Percentiles rank a stretch among this genome's conserved stretches.
phyloP scores from a whole-genome alignment of 495 filamentous ascomycete species.

The Aspergillus egyptiacus region DNA sequence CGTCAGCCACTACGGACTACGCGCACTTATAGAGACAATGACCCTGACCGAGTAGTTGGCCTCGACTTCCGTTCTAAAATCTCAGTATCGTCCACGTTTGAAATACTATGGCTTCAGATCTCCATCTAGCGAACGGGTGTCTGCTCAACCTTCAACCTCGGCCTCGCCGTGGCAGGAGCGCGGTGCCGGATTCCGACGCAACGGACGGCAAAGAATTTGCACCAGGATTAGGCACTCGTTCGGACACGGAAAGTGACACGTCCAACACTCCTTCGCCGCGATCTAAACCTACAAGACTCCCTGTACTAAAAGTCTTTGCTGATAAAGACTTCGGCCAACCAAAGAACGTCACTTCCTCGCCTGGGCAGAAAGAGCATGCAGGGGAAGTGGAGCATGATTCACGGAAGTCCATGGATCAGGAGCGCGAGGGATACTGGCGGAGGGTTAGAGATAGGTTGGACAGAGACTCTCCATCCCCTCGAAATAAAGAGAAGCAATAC shows the following conservation, averaged over 20 bases:
- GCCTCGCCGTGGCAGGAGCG: constrained; percentile 10
- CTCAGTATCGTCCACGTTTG: too few species aligned
- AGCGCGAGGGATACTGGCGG: constrained; percentile 29
- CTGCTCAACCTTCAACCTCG: constrained; percentile 33
- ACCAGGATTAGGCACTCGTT: not conserved
- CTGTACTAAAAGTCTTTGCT: constrained; percentile 21
- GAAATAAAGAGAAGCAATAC: constrained; percentile 22
- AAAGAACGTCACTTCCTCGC: not conserved
- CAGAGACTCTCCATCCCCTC: constrained; percentile 24
- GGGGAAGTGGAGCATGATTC: constrained; percentile 15
- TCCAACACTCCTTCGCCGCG: constrained; percentile 12
- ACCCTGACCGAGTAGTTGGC: constrained; percentile 11
- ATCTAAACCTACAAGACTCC: constrained; percentile 31
- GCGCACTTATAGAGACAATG: constrained; percentile 22
- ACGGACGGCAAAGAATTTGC: not conserved
- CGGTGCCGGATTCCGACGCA: not conserved
- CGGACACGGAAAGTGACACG: not conserved
- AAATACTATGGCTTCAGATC: constrained; percentile 16
- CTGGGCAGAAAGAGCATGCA: constrained; percentile 2
- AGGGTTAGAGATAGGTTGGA: constrained; percentile 29
- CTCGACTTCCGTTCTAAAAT: constrained; percentile 20
- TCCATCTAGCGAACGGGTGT: constrained; percentile 31
- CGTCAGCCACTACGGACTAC: not conserved
- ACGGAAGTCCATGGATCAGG: constrained; percentile 18
- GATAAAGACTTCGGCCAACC: constrained; percentile 18